A percentile compares a stretch with the other conserved stretches of the same genome.
phyloP scores from a whole-genome alignment of 1,284 basidiomycete species.

The Ustilago hordei region DNA sequence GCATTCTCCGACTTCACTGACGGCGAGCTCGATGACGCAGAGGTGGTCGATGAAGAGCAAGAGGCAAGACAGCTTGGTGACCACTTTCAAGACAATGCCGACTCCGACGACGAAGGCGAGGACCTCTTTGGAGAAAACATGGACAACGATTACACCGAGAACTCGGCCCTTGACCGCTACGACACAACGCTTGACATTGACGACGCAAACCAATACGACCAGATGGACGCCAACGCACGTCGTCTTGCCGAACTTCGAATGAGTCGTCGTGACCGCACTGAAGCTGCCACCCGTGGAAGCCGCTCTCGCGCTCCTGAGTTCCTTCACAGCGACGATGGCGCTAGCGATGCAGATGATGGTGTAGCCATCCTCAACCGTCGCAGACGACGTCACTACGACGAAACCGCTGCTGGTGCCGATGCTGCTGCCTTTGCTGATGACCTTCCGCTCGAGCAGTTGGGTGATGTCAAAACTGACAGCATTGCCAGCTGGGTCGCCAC shows the following conservation, averaged over 20 bases:
- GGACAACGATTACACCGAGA: constrained; percentile 85
- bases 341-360: constrained; percentile 68
- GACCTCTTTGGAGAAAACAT: constrained; percentile 88
- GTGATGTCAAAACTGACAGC: constrained; percentile 96
- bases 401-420: constrained; percentile 73
- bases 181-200: constrained; percentile 83
- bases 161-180: constrained; percentile 86
- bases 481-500: constrained; percentile 97
- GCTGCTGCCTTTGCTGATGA: constrained; percentile 77
- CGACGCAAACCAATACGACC: constrained; percentile 80
- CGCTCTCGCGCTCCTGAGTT: constrained; percentile 85
- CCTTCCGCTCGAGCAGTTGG: constrained; percentile 92
- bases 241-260: constrained; percentile 88
- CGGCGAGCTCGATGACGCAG: constrained; percentile 49
- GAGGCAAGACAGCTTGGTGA: constrained; percentile 68
- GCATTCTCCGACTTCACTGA: constrained; percentile 66
- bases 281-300: constrained; percentile 73
- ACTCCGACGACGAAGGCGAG: constrained; percentile 79
- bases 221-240: constrained; percentile 79
- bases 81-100: constrained; percentile 77
- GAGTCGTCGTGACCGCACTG: constrained; percentile 85
- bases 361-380: constrained; percentile 68
- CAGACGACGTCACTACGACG: constrained; percentile 71
- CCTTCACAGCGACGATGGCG: constrained; percentile 77
- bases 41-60: constrained; percentile 64